Base-by-base conservation (phyloP, 2,329 filamentous ascomycete species). In the Pestalotiopsis sp. region DNA sequence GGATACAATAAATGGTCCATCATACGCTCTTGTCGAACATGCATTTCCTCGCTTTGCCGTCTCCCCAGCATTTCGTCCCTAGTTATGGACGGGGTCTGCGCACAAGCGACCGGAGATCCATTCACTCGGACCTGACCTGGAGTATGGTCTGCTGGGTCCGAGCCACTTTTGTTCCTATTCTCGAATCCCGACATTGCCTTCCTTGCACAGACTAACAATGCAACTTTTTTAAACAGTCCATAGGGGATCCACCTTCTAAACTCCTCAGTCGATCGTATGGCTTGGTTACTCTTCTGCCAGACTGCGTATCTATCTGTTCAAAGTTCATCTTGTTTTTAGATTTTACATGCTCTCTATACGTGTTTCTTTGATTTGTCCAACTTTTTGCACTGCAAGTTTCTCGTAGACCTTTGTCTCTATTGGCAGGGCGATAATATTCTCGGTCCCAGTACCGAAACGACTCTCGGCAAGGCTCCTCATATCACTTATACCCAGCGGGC, bases 21-120 rank as follows among this genome's bases (percentile, higher is more conserved):
- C 13, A 14, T 62, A 20, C 31, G 31, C 59, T 39, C 68, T 39
- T 59, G 64, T 67, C 68, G 58, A 56, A 68, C 52, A 66, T 69
- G 70, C 70, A 72, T 72, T 71, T 72, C 73, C 70, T 73, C 62
- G 39, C 62, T 23, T 52, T 64, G 39, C 62, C 39, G 45, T 66
- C 25, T 38, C 23, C 41, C 49, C 49, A 38, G 11, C 14, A n/a
- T 17, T 38, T 14, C n/a, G 36, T 59, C 11, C 7, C 45, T 52
- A 52, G 25, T 45, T 23, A n/a, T 63, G 60, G 27, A 63, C 60
- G 27, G 12, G 6, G 60, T 17, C 31, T 38, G 12, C 23, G 27
- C 39, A 14, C 12, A 49, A 36, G 62, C 39, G 49, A 49, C 45
- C 39, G 38, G 38, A 45, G 62, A 45, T 64, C 45, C 45, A 13